Base-by-base conservation (phyloP, 2,329 filamentous ascomycete genomes). In the Beauveria sp. region DNA sequence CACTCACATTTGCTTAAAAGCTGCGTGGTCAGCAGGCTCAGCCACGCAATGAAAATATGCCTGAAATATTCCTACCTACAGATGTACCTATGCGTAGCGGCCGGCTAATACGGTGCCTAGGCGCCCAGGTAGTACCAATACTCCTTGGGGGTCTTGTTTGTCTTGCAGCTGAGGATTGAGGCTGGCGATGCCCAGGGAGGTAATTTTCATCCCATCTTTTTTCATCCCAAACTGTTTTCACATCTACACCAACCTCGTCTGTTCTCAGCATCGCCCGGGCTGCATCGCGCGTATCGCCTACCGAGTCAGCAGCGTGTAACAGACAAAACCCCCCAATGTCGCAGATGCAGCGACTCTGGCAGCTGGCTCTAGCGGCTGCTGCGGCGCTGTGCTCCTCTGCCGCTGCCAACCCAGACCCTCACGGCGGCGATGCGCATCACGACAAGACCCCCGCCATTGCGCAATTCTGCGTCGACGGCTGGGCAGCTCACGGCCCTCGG, bases 381-480 rank as follows among this genome's bases (percentile, higher is more conserved):
- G 49, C 58, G 10, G 18, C 49, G 22, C 20, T 60, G n/a, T 14
- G 14, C 26, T 22, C 20, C 50, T 20, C 24, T 5, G 24, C 45
- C n/a, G 24, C 18, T 16, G 56, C 54, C 20, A 5, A 20, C 48
- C 34, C 57, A 5, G 14, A 5, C 28, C 57, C 57, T 22, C 43
- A 54, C 24, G 42, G 51, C 31, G 43, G 31, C 22, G 50, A 52
- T 12, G 45, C 31, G 26, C 48, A 59, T 18, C 49, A 55, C 28
- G n/a, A 61, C 22, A 51, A 51, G 14, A 12, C 26, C 16, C 50
- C 51, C 9, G 50, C 20, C 28, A n/a, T 61, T 18, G 58, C 58
- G 8, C 62, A 63, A 31, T 63, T 46, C 46, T 63, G 62, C 42
- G n/a, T 55, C 52, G 40, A 61, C 53, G 58, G 52, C 51, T 61